Conservation (phyloP, 2,329 filamentous ascomycete species). For the Lasiodiplodia theobromae region DNA sequence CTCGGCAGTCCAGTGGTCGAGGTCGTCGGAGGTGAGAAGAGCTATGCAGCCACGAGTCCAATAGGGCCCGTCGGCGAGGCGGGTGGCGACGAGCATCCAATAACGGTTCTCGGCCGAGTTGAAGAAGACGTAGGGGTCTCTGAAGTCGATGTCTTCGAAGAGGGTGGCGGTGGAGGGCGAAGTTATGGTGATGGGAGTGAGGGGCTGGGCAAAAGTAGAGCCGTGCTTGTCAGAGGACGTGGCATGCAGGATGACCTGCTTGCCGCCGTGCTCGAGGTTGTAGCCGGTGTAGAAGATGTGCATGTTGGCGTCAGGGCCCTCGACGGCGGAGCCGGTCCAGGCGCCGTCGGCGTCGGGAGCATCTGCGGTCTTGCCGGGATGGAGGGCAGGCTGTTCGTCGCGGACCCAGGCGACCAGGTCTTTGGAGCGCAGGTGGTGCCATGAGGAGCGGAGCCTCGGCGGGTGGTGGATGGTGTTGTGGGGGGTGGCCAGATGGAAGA, state of each 20-base stretch:
- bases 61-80: constrained; percentile 42
- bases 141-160: constrained; percentile 48
- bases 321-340: constrained; percentile 47
- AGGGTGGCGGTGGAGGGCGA: constrained; percentile 33
- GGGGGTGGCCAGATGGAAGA: constrained; percentile 43
- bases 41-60: constrained; percentile 50
- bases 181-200: constrained; percentile 36
- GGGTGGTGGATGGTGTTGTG: constrained; percentile 45
- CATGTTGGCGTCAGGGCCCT: constrained; percentile 43
- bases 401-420: constrained; percentile 44
- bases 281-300: constrained; percentile 51
- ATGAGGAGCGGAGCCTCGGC: constrained; percentile 42
- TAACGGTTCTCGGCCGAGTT: constrained; percentile 41
- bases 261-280: constrained; percentile 40
- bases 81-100: constrained; percentile 50
- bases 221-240: constrained; percentile 39
- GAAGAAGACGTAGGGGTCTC: constrained; percentile 48
- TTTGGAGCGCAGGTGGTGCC: constrained; percentile 42
- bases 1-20: constrained; percentile 42
- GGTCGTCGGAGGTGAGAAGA: constrained; percentile 45
- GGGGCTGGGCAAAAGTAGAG: constrained; percentile 37
- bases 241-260: constrained; percentile 45
- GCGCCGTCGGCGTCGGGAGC: constrained; percentile 44
- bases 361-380: constrained; percentile 33
- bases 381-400: constrained; percentile 37